Evolutionary conservation across 495 filamentous ascomycete species (phyloP).

Genomic region (Penicillium lividum): DNA sequence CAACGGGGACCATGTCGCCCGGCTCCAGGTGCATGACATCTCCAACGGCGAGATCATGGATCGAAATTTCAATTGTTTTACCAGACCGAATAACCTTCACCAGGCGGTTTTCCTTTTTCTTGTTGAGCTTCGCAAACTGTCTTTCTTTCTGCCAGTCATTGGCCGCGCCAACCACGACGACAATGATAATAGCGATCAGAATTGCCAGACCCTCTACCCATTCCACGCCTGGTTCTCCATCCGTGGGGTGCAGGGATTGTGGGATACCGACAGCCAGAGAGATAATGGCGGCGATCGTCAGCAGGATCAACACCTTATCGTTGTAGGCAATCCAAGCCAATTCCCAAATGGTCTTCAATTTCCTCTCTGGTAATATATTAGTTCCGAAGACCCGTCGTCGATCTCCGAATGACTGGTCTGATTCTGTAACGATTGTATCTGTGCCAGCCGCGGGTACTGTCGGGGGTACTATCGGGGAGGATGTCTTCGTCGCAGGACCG

Average conservation of each 20-base stretch:
- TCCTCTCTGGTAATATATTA: conserved; percentile 71
- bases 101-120: conserved; percentile 68
- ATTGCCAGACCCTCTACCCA: conserved; percentile 85
- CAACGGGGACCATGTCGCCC: conserved; percentile 84
- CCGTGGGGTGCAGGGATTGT: conserved; percentile 53
- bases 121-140: conserved; percentile 74
- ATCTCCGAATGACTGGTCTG: conserved; percentile 54
- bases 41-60: conserved; percentile 79
- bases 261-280: conserved; percentile 82
- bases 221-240: conserved; percentile 61
- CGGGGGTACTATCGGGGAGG: conserved; percentile 25
- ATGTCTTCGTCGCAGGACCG: conserved; percentile 32
- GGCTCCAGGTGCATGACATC: conserved; percentile 83
- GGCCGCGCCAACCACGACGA: conserved; percentile 69
- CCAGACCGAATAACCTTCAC: conserved; percentile 79
- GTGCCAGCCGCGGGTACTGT: conserved; percentile 12
- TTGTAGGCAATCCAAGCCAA: conserved; percentile 83
- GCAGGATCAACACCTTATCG: conserved; percentile 78
- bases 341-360: conserved; percentile 68
- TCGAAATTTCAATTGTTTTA: conserved; percentile 71
- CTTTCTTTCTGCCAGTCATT: conserved; percentile 80
- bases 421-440: conserved; percentile 28
- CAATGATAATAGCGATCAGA: conserved; percentile 72
- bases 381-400: conserved; percentile 67
- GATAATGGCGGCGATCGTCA: conserved; percentile 76